phyloP scores from a whole-genome alignment of 495 filamentous ascomycete species.

The Lophiostoma macrostomum region DNA sequence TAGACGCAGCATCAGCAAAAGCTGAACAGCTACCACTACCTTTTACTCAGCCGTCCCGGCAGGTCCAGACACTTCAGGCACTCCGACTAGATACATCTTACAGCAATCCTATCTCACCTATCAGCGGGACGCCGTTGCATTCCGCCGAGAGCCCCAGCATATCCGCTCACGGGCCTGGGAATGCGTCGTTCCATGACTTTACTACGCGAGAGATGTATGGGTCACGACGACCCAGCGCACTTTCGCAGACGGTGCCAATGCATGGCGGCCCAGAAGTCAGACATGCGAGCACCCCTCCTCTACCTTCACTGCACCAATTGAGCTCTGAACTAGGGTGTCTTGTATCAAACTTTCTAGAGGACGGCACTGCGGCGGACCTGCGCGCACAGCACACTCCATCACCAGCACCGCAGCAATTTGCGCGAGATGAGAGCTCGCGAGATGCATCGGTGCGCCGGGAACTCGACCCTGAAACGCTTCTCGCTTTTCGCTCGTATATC shows the following conservation, averaged over 20 bases:
- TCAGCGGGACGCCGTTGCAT: too few species aligned
- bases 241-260: not conserved
- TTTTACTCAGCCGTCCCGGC: not conserved
- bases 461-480: slow-evolving; percentile 13
- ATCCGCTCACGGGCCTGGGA: too few species aligned
- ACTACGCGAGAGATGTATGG: too few species aligned
- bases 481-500: slow-evolving; percentile 10
- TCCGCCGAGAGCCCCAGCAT: too few species aligned
- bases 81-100: slow-evolving; percentile 4
- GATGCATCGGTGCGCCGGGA: not conserved
- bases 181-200: too few species aligned
- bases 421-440: not conserved
- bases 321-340: slow-evolving; percentile 4
- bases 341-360: slow-evolving; percentile 14
- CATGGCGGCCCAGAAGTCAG: not conserved
- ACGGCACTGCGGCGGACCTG: not conserved
- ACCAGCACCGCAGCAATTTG: not conserved
- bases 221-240: too few species aligned
- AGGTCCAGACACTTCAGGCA: not conserved
- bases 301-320: not conserved
- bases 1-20: not conserved
- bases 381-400: not conserved
- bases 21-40: not conserved
- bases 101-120: too few species aligned
- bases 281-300: not conserved